These are phyloP conservation scores for Syzygium syzygioides DNA, from an alignment of 441 rosid species.

Conservation along the genomic window DNA sequence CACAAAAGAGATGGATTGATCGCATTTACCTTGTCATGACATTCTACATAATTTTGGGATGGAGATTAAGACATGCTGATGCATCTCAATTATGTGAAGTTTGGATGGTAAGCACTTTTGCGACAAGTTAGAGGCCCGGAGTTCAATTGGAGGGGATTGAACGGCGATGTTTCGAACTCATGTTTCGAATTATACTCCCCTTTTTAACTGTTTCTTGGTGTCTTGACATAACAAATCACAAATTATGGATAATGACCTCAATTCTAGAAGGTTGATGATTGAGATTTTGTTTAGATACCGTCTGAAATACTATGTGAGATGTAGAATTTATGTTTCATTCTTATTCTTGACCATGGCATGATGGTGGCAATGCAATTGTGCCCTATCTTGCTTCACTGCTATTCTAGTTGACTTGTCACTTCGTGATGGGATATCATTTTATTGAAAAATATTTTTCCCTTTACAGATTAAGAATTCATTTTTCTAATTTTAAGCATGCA, in stretches of 20 bases:
- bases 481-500: too few species aligned
- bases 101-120: neutral
- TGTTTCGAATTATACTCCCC: neutral
- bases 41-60: neutral
- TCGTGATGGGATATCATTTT: too few species aligned
- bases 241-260: neutral
- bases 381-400: neutral
- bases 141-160: fast-evolving
- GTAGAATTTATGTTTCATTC: neutral
- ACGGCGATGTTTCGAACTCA: fast-evolving
- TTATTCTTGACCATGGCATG: neutral
- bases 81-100: too few species aligned
- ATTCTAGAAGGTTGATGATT: neutral
- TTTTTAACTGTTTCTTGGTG: too few species aligned
- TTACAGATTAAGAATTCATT: too few species aligned
- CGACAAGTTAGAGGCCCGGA: fast-evolving
- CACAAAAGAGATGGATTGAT: too few species aligned
- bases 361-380: neutral
- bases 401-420: neutral
- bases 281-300: neutral
- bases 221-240: too few species aligned
- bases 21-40: neutral
- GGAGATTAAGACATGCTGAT: neutral
- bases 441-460: too few species aligned
- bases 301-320: neutral